Base-by-base conservation (phyloP, 768 basidiomycete species). In the Naganishia antarctica region DNA sequence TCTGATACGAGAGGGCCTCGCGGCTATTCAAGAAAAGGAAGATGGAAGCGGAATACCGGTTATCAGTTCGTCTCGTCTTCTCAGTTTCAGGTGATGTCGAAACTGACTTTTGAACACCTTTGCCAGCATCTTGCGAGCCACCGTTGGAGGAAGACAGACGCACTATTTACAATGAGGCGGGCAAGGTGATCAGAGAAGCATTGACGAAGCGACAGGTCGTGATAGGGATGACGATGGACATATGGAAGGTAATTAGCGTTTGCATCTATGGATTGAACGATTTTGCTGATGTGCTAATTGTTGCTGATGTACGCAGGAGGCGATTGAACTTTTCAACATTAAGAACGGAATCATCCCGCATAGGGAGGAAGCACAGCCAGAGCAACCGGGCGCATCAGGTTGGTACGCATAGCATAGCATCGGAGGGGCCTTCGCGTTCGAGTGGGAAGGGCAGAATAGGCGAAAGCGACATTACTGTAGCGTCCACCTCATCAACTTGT, bases 201-300 rank as follows among this genome's bases (percentile, higher is more conserved):
- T 79, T 89, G 40, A 81, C 81, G 67, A 91, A 88, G 72, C 83
- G 84, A 47, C 94, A 99, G 75, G 83, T 91, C 67, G 88, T 99
- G 0, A 81, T 96, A 68, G 92, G 97, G 75, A 86, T 97, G 70
- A 92, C 94, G 69, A 86, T 89, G 85, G 83, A 84, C 3, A 86
- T 87, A 0, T 99, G 93, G 93, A 78, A 82, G 83, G 93, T 91
- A 68, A 51, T 82, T 74, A 15, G 37, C 16, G 15, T 28, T 29
- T 25, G 28, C 12, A 15, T n/a, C n/a, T n/a, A n/a, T n/a, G n/a
- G n/a, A n/a, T n/a, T n/a, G n/a, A n/a, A n/a, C n/a, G n/a, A n/a
- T n/a, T n/a, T n/a, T n/a, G n/a, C n/a, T n/a, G n/a, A n/a, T n/a
- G n/a, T n/a, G 29, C 48, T 61, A 11, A 40, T 28, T 15, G 16